These are phyloP conservation scores for Exobasidium rhododendri DNA, from an alignment of 1,284 basidiomycete genomes.

Conservation along the genomic window DNA sequence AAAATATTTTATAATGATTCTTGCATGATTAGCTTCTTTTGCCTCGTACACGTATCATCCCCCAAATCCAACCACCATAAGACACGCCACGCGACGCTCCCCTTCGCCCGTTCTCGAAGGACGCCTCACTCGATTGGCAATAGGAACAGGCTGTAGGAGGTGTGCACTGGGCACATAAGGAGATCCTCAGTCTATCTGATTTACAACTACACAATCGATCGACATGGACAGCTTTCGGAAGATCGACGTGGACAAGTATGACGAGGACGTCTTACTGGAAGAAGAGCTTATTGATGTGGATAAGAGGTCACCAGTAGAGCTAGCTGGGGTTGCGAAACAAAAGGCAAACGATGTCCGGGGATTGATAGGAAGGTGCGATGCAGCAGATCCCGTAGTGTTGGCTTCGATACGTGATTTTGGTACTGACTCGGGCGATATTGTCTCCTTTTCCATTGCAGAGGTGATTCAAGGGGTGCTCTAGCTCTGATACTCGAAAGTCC, in stretches of 20 bases:
- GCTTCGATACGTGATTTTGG: not conserved
- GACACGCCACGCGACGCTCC: not conserved
- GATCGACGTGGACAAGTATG: conserved; percentile 89
- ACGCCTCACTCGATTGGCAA: not conserved
- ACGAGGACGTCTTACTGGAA: conserved; percentile 83
- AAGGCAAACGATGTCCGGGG: conserved; percentile 72
- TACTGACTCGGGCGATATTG: not conserved
- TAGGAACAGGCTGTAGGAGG: too few relatives aligned
- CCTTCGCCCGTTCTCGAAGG: too few relatives aligned
- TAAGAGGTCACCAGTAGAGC: conserved; percentile 71
- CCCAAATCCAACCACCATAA: too few relatives aligned
- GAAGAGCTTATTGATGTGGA: conserved; percentile 77
- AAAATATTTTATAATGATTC: too few relatives aligned
- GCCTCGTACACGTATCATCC: too few relatives aligned
- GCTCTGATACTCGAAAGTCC: conserved; percentile 35
- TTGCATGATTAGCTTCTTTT: too few relatives aligned
- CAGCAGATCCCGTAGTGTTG: not conserved
- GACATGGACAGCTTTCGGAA: conserved; percentile 67
- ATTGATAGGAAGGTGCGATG: conserved; percentile 54
- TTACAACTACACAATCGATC: not conserved
- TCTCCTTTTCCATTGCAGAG: conserved; percentile 18
- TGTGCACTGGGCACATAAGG: not conserved
- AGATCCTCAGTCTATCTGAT: too few relatives aligned
- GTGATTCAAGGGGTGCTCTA: conserved; percentile 42
- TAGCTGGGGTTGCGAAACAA: conserved; percentile 71